Base-by-base conservation (phyloP, 2,329 filamentous ascomycete genomes). In the Bretziella fagacearum region DNA sequence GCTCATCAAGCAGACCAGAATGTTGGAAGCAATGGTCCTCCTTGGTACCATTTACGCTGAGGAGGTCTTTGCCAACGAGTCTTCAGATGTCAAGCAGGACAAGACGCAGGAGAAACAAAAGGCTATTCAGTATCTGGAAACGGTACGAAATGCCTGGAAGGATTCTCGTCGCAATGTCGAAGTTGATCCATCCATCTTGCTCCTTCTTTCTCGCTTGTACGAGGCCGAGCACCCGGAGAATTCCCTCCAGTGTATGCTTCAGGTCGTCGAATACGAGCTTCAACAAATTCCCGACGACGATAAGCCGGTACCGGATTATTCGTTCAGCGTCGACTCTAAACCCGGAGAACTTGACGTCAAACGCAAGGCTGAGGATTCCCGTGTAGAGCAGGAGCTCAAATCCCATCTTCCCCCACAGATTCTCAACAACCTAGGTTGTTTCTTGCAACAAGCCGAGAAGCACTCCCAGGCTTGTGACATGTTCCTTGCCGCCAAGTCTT, bases 361-460 rank as follows among this genome's bases (percentile, higher is more conserved):
- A 6, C 44, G 43, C 8, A 41, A 44, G 3, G 39, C 41, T 13
- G 77, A 84, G 46, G 74, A 81, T 49, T 70, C 67, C 2, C 70
- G 74, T 25, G 63, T 74, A 48, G 73, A 73, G 47, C 66, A 67
- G 18, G 68, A 71, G 13, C 68, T 93, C 23, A 79, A 86, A 46
- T 83, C 87, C 58, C 70, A 81, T 50, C 67, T 98, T 1, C 84
- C 87, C 1, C 91, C 91, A 3, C 86, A 94, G 57, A 70, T 96
- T 2, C 71, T 98, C 36, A 98, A 96, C 68, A 98, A 98, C 60
- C 93, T 96, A 59, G 91, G 84, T 4, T 95, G 87, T 62, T 96
- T 96, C 63, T 77, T 93, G 55, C 95, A 85, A 54, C 86, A 94
- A 58, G 73, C 78, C 2, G 86, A 93, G 56, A 86, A 85, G 58